Base-by-base conservation (phyloP, 139 green algal species). In the Klebsormidium nitens region DNA sequence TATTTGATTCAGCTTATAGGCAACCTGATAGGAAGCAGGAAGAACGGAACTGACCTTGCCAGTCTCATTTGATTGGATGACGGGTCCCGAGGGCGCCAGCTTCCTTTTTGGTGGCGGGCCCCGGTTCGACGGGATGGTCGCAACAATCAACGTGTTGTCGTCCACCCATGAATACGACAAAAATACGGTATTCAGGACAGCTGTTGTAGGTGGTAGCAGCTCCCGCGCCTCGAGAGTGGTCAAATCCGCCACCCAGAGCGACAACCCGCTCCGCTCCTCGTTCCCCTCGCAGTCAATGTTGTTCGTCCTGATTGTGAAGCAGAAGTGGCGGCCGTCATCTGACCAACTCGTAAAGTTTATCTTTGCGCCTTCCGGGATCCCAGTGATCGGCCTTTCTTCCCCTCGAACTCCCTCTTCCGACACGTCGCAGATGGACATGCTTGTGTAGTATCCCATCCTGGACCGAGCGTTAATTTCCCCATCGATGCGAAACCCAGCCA, bases 401-500 rank as follows among this genome's bases (percentile, higher is more conserved):
- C 63, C 70, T 11, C 65, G 50, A 17, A 75, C 75, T 6, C 62
- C 80, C 32, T 74, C 76, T 2, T 75, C 80, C 29, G 62, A 32
- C 49, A 86, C 35, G 57, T 60, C 23, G 23, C 47, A 49, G 29
- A 86, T 60, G 2, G 34, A 60, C 14, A 84, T 66, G 0, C 75
- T 69, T 6, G 61, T 78, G 47, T 81, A 72, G 48, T 64, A 76
- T 36, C 69, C 59, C 88, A 97, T 95, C 38, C 92, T 85, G 62
- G 72, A 88, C 31, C 86, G 73, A 0, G 82, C 83, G 64, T 88
- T 91, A 29, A 86, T 71, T 8, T 90, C 84, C 0, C 89, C 81
- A 70, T 98, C 93, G 37, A 98, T 84, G 36, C 91, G 83, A 32
- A 98, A 38, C 23, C 93, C 91, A 84, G 84, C 93, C 40, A 99